Evolutionary conservation across 257 asterid genomes (phyloP).

Genomic region (Lycium barbarum): DNA sequence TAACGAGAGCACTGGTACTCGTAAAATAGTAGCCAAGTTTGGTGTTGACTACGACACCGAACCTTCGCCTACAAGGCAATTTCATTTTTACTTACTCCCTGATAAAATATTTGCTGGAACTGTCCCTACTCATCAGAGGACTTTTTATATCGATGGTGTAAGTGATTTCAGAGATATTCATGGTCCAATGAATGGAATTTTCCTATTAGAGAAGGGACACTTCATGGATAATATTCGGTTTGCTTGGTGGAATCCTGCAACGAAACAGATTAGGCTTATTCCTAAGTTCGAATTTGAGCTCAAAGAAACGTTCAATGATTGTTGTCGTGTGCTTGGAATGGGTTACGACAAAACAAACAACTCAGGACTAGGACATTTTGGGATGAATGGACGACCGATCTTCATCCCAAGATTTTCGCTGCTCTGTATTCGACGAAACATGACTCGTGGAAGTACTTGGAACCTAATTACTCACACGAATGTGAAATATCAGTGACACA

Average conservation of each 20-base stretch:
- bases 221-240: background rate
- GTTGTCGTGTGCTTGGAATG: background rate
- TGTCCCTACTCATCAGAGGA: background rate
- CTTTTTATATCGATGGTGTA: background rate
- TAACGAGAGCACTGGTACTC: background rate
- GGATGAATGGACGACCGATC: background rate
- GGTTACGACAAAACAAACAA: background rate
- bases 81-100: background rate
- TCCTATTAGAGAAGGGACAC: background rate
- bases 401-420: background rate
- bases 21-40: background rate
- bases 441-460: background rate
- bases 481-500: background rate
- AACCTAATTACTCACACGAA: background rate
- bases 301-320: background rate
- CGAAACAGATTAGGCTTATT: background rate
- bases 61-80: background rate
- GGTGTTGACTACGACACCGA: background rate
- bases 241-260: slow-evolving; percentile 26
- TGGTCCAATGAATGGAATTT: background rate
- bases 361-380: slow-evolving; percentile 18
- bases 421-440: slow-evolving; percentile 12
- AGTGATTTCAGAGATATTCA: background rate
- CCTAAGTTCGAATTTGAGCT: background rate
- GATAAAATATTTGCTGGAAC: background rate